Evolutionary conservation across 257 asterid genomes (phyloP), one percentile per base, ranked within the genome.

Genomic region (Nicotiana attenuata): DNA sequence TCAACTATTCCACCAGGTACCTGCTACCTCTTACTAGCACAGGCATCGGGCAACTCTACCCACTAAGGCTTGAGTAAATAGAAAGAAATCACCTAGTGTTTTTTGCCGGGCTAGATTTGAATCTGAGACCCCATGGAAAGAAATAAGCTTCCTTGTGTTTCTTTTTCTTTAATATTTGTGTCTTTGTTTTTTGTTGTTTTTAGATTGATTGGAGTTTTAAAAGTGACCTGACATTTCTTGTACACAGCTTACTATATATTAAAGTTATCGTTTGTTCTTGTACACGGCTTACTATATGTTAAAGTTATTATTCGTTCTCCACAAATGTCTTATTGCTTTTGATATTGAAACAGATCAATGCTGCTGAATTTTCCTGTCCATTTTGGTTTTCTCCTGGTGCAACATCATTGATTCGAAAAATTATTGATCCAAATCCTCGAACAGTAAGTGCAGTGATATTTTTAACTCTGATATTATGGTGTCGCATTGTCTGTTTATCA

Each of bases 281-380:
- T 24, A 56, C 1, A 38, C n/a, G 2, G 80, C 56, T 67, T 80
- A 80, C 79, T 65, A 47, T 33, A 57, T 56, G 57, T 53, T 50
- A n/a, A 64, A 47, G 60, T 26, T 26, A 61, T 24, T 50, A 3
- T 22, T 47, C 13, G 78, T 47, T 73, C 78, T 73, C 20, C 22
- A 50, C 76, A 28, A 80, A 41, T 69, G 45, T 71, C 80, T 89
- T 78, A 78, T 84, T 61, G 50, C 56, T 77, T 63, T 77, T 76
- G 81, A 81, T 20, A 13, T 76, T 50, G 11, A 80, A 82, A 82
- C 97, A 96, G 99, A 90, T 94, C 66, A 92, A 76, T 88, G 91
- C 94, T 82, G 98, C 98, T 22, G 90, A 92, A 53, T 96, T 94
- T 88, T 86, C 90, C 22, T 96, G 97, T 87, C 99, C 99, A 80